Evolutionary conservation across 2,329 filamentous ascomycete genomes (phyloP), one percentile per base, ranked within the genome.

Genomic region (Curvularia sp.): DNA sequence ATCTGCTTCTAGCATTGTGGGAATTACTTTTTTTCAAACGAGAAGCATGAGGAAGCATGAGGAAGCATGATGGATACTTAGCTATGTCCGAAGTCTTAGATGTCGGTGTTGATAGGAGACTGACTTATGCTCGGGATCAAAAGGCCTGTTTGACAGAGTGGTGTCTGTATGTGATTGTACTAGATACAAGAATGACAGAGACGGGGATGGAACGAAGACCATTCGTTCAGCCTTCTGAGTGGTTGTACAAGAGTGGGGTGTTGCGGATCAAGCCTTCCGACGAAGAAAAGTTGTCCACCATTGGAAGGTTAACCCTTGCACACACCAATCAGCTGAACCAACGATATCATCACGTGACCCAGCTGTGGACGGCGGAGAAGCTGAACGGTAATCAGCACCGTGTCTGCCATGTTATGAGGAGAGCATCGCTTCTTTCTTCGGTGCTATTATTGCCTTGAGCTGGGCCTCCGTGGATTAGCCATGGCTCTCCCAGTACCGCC

Each of bases 401-500:
- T 50, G 51, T 18, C 41, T 47, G 13, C 31, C 49, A 61, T 52
- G 30, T 49, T 35, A 59, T 47, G 55, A 54, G 28, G 43, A 38
- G 30, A 26, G 33, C 30, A 31, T 49, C 38, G 58, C 33, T 18
- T 53, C 42, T 18, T 20, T 35, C 20, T 38, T 41, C 49, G 4
- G 10, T 30, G 31, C 9, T 30, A 33, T 26, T 26, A 13, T 33
- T 20, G 30, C 20, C 35, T 53, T 49, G 31, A 53, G 30, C 12
- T 42, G 13, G 41, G 30, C 51, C 41, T 44, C 49, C 41, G 38
- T 28, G 26, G 44, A 26, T 60, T 39, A 46, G 54, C 38, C 49
- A 77, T 76, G 74, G 61, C 67, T 48, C 52, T 77, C 28, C 73
- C 73, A 10, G 56, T 61, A 38, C 71, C 71, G 26, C 74, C 73